phyloP scores from a whole-genome alignment of 2,329 filamentous ascomycete genomes.

The Pleomassaria siparia region DNA sequence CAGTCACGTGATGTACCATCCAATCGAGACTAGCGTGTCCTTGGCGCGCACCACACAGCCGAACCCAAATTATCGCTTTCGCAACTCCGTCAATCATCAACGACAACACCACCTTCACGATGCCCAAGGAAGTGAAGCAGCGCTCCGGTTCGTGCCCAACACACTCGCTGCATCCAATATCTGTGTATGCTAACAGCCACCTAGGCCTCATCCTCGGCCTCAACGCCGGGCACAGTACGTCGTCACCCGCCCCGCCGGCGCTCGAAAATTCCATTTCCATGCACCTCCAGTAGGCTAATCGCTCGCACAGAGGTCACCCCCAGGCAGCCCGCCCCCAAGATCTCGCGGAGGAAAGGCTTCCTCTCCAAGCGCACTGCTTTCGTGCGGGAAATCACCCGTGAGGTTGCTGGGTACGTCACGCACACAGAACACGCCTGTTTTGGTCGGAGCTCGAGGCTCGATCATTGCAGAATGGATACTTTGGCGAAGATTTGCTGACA shows the following conservation, averaged over 20 bases:
- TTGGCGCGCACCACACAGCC: slow-evolving; percentile 18
- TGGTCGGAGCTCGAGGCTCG: background rate
- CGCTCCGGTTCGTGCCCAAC: slow-evolving; percentile 42
- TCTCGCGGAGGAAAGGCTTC: slow-evolving; percentile 83
- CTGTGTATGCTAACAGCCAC: slow-evolving; percentile 11
- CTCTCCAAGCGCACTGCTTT: slow-evolving; percentile 96
- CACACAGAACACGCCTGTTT: slow-evolving; percentile 2
- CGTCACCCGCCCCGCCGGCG: slow-evolving; percentile 18
- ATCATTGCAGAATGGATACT: slow-evolving; percentile 1
- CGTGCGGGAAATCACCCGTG: slow-evolving; percentile 96
- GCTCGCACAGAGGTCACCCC: slow-evolving; percentile 52
- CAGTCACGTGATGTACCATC: slow-evolving; percentile 11
- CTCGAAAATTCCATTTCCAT: slow-evolving; percentile 14
- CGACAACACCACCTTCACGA: slow-evolving; percentile 41
- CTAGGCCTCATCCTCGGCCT: slow-evolving; percentile 59
- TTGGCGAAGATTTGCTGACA: slow-evolving; percentile 9
- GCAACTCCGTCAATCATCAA: slow-evolving; percentile 12
- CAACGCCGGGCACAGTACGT: slow-evolving; percentile 69
- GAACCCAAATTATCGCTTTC: slow-evolving; percentile 15
- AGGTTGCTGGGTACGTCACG: slow-evolving; percentile 83
- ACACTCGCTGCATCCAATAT: background rate
- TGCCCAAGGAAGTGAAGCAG: slow-evolving; percentile 58
- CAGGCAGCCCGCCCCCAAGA: slow-evolving; percentile 51
- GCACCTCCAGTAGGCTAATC: slow-evolving; percentile 22
- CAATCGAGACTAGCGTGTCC: slow-evolving; percentile 7